Evolutionary conservation across 2,329 filamentous ascomycete species (phyloP).

Genomic region (Parasarocladium wereldwijsianum): DNA sequence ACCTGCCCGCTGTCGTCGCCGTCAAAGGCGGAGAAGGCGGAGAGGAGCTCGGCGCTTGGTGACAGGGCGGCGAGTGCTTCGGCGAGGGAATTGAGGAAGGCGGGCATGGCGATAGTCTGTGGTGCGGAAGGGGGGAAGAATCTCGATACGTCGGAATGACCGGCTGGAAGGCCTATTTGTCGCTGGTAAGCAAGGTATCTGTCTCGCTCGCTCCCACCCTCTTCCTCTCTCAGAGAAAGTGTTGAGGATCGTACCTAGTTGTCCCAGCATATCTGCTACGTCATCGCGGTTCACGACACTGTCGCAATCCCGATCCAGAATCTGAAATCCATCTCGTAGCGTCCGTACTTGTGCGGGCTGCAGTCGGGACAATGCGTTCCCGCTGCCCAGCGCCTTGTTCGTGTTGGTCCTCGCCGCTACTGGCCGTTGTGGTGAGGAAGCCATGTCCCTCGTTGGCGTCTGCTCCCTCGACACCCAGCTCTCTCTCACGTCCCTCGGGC

Average conservation of each 20-base stretch:
- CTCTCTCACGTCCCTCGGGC: slow-evolving; percentile 20
- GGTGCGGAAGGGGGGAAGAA: slow-evolving; percentile 68
- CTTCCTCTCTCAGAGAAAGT: background rate
- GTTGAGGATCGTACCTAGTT: slow-evolving; percentile 45
- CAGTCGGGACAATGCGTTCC: slow-evolving; percentile 53
- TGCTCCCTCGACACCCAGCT: slow-evolving; percentile 15
- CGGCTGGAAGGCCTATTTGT: slow-evolving; percentile 54
- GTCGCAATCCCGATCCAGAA: slow-evolving; percentile 79
- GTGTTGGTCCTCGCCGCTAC: slow-evolving; percentile 16
- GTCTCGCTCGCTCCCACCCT: slow-evolving; percentile 4
- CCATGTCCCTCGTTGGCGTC: slow-evolving; percentile 16
- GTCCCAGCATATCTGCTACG: slow-evolving; percentile 73
- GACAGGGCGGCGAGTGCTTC: slow-evolving; percentile 61
- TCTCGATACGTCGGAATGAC: slow-evolving; percentile 51
- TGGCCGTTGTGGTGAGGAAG: slow-evolving; percentile 20
- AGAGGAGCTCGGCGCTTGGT: slow-evolving; percentile 64
- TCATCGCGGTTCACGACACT: slow-evolving; percentile 71
- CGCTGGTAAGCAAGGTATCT: background rate
- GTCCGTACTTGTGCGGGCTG: slow-evolving; percentile 73
- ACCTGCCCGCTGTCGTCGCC: slow-evolving; percentile 91
- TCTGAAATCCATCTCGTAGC: slow-evolving; percentile 84
- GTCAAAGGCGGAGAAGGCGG: slow-evolving; percentile 89
- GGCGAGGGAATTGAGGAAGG: slow-evolving; percentile 73
- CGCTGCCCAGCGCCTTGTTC: slow-evolving; percentile 23
- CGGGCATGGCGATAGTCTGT: slow-evolving; percentile 66